Evolutionary conservation across 345 rosid genomes (phyloP), one percentile per base, ranked within the genome.

Genomic region (Heritiera fomes): DNA sequence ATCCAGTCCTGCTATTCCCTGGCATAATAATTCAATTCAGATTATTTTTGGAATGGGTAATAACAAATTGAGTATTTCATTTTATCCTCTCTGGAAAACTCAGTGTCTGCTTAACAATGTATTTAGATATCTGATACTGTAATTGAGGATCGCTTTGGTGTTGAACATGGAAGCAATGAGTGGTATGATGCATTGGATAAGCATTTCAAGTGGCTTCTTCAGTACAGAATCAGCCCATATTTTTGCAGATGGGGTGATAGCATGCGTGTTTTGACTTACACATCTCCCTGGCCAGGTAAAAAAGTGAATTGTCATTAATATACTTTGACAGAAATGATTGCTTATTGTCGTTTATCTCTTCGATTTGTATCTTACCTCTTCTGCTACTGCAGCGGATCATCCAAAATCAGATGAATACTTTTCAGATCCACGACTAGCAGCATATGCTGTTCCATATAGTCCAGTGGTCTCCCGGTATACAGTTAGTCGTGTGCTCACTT

Each of bases 131-230:
- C 99, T 77, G 99, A 95, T 83, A 95, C 97, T 18, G 98, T 93
- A 41, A 95, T 93, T 71, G 99, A 93, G 90, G 99, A 95, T 79
- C 95, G 97, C 58, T 95, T 91, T 86, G 94, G 94, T 79, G 96
- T 91, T 81, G 85, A 87, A 80, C 98, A 88, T 86, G 98, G 99
- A 81, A 92, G 85, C 75, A 87, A 86, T 78, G 91, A 91, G 77
- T 95, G 99, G 99, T 95, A 87, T 83, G 82, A 85, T 56, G 91
- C 92, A 52, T 73, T 95, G 81, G 93, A 93, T 80, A 87, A 76
- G 61, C 97, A 95, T 89, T 95, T 92, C 84, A 91, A 92, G 82
- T 93, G 99, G 99, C 91, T 95, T 85, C 97, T 95, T 83, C 98
- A 89, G 75, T 95, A 86, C 73, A 91, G 90, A 82, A 95, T 95